These are phyloP conservation scores for Selaginella moellendorffii DNA, from an alignment of 75 land plant species.

Conservation along the genomic window DNA sequence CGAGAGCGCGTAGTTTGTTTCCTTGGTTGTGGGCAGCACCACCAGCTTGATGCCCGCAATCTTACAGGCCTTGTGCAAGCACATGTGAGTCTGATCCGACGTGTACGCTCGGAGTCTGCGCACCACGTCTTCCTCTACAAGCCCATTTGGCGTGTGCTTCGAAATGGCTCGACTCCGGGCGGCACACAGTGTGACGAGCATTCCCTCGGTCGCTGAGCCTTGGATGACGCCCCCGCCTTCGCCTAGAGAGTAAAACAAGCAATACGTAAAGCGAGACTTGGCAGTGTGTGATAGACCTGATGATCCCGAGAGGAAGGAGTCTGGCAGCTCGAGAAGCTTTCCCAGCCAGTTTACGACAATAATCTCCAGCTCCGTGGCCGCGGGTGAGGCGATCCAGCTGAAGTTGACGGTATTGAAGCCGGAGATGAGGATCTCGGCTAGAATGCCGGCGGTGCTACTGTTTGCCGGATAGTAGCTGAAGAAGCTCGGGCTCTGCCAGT, in stretches of 20 bases:
- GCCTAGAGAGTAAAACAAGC: no score
- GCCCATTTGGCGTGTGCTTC: no score
- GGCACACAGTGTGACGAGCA: constrained; percentile 58
- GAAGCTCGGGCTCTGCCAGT: constrained; percentile 88
- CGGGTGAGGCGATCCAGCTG: constrained; percentile 89
- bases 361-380: constrained; percentile 82
- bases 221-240: constrained; percentile 88
- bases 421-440: constrained; percentile 86
- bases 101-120: no score
- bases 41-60: no score
- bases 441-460: constrained; percentile 66
- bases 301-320: constrained; percentile 47
- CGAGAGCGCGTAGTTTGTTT: constrained; percentile 38
- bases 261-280: no score
- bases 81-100: no score
- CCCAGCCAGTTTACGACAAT: constrained; percentile 85
- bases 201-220: constrained; percentile 85
- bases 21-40: constrained; percentile 41
- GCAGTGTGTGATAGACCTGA: no score
- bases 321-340: constrained; percentile 63
- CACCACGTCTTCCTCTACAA: no score
- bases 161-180: constrained; percentile 56
- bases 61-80: no score
- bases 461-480: constrained; percentile 82
- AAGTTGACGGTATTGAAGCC: constrained; percentile 69